These are phyloP conservation scores for Austroboletus sp. DNA, from an alignment of 1,284 basidiomycete species.

Conservation along the genomic window DNA sequence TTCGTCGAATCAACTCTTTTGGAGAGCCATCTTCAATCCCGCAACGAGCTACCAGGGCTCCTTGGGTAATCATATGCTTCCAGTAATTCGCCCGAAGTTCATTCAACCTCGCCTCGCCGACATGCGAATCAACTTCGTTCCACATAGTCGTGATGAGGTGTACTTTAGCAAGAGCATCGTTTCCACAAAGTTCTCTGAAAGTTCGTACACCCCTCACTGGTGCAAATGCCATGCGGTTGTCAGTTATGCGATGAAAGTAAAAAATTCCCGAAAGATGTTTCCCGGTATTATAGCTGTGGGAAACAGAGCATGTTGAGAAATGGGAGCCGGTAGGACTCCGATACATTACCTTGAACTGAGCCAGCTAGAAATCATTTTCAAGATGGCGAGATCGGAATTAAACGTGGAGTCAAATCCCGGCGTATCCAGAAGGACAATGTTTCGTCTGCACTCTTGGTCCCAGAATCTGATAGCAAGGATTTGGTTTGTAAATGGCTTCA, in stretches of 20 bases:
- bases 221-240: slow-evolving; percentile 40
- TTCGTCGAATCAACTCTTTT: slow-evolving; percentile 6
- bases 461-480: slow-evolving; percentile 11
- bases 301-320: background rate
- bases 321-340: background rate
- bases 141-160: background rate
- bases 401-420: slow-evolving; percentile 17
- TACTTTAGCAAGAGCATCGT: background rate
- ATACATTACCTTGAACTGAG: slow-evolving; percentile 16
- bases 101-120: slow-evolving; percentile 3
- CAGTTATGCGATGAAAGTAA: slow-evolving; percentile 46
- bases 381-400: slow-evolving; percentile 20
- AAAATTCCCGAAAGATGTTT: slow-evolving; percentile 38
- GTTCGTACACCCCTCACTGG: slow-evolving; percentile 35
- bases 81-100: slow-evolving; percentile 4
- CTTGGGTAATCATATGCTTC: slow-evolving; percentile 9
- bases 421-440: slow-evolving; percentile 18
- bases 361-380: slow-evolving; percentile 23
- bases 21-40: slow-evolving; percentile 6
- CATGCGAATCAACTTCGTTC: background rate
- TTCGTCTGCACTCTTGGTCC: background rate
- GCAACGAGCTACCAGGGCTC: slow-evolving; percentile 3
- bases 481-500: slow-evolving; percentile 13
- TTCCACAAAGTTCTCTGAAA: background rate
- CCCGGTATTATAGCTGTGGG: slow-evolving; percentile 26